Base-by-base conservation (phyloP, 371 early-diverging fungal species). In the Mortierella sp. region DNA sequence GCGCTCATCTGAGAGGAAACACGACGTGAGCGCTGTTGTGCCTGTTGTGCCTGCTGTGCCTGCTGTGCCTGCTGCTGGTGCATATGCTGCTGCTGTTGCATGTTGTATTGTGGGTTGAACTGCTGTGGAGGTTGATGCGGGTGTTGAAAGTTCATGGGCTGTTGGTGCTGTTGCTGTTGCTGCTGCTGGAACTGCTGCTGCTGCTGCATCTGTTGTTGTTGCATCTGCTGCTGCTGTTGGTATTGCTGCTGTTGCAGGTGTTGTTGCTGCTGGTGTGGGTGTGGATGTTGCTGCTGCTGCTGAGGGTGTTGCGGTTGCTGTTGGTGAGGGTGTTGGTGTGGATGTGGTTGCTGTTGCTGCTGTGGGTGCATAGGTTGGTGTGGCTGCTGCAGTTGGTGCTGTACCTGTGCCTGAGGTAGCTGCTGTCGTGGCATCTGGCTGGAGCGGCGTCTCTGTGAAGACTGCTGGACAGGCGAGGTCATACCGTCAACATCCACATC, bases 401-500 rank as follows among this genome's bases (percentile, higher is more conserved):
- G 76, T 3, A 43, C 58, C 35, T 51, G 70, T 11, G 38, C 35
- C 70, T 71, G 76, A 32, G 54, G 71, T 7, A 38, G 38, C 55
- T 79, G 79, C 44, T 83, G 83, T 18, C 76, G 74, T 43, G 71
- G 77, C 44, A 41, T 35, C 21, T 84, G 81, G 24, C 84, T 84
- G 27, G 81, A 78, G 6, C 84, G 81, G 11, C 84, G 81, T 46
- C 84, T 70, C 38, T 76, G 84, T 51, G 79, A 70, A 21, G 74
- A 72, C 18, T 21, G n/a, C 12, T 71, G 85, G n/a, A 71, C 75
- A 16, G 82, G 79, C 18, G 84, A 81, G 24, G 78, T 74, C 54
- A 86, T 65, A 44, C 82, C 82, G 38, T 86, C 82, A 27, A 82
- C 77, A 58, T 86, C 86, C 3, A 86, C 80, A 21, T 77, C 82